Evolutionary conservation across 345 rosid genomes (phyloP).

Genomic region (Sonneratia caseolaris): DNA sequence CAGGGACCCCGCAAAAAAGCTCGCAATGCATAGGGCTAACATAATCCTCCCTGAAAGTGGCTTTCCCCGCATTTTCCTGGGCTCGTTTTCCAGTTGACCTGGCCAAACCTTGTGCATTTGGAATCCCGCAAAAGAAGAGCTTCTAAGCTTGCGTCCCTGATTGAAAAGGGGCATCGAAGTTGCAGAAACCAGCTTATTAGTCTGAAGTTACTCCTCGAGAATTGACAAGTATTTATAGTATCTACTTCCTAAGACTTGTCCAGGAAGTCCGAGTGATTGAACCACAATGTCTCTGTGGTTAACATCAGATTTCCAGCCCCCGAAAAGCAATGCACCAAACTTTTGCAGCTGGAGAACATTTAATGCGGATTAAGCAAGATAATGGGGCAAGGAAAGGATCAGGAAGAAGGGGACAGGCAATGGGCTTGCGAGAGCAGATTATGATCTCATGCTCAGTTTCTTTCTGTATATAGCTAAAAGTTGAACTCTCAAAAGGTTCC

Average conservation of each 20-base stretch:
- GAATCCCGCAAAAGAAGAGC: conserved; percentile 2
- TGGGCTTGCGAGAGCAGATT: not conserved
- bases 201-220: not conserved
- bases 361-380: not conserved
- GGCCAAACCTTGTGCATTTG: conserved; percentile 12
- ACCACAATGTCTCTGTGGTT: not conserved
- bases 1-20: conserved; percentile 71
- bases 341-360: not conserved
- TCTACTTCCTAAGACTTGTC: not conserved
- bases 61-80: conserved; percentile 58
- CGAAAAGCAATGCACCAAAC: not conserved
- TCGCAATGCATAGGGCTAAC: conserved; percentile 43
- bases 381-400: not conserved
- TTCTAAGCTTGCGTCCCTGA: not conserved
- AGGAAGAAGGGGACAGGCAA: not conserved
- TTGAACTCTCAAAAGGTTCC: not conserved
- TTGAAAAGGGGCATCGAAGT: not conserved
- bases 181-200: not conserved
- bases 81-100: conserved; percentile 15
- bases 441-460: not conserved
- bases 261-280: not conserved
- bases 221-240: not conserved
- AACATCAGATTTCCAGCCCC: not conserved
- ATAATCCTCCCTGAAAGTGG: conserved; percentile 55
- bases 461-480: not conserved